Evolutionary conservation across 345 rosid genomes (phyloP).

Genomic region (Gossypium arboreum): DNA sequence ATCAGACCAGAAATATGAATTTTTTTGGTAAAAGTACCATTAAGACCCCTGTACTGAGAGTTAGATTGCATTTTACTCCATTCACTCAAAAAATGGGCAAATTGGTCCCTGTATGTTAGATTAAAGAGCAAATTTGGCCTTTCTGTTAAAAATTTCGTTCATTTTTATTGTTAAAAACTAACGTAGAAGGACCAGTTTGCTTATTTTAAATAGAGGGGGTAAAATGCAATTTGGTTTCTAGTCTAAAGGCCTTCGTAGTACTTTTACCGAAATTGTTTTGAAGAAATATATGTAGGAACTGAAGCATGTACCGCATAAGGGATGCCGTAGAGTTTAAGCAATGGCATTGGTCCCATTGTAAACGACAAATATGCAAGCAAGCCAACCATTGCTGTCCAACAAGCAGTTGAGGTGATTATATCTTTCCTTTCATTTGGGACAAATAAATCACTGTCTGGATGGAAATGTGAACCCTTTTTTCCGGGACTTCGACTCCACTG

Average conservation of each 20-base stretch:
- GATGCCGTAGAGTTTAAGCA: conserved; percentile 69
- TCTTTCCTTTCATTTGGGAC: conserved; percentile 62
- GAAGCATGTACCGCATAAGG: conserved; percentile 54
- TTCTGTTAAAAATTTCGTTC: no score
- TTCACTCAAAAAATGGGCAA: no score
- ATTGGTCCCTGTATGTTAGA: no score
- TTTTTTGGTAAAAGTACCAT: no score
- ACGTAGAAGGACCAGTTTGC: no score
- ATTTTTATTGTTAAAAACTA: no score
- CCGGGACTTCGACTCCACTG: conserved; percentile 91
- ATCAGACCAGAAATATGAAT: background rate
- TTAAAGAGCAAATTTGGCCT: no score
- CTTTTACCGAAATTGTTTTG: background rate
- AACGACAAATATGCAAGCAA: conserved; percentile 49
- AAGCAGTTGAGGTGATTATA: conserved; percentile 64
- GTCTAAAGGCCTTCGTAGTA: no score
- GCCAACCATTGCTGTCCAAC: conserved; percentile 72
- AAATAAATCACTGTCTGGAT: conserved; percentile 75
- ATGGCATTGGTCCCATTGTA: conserved; percentile 49
- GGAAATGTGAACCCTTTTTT: conserved; percentile 81
- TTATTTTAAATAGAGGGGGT: no score
- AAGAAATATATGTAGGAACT: background rate
- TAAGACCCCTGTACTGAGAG: no score
- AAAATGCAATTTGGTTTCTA: no score
- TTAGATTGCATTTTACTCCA: no score